Conservation (phyloP, 805 yeast genomes). For the Pichia cephalocereana region DNA sequence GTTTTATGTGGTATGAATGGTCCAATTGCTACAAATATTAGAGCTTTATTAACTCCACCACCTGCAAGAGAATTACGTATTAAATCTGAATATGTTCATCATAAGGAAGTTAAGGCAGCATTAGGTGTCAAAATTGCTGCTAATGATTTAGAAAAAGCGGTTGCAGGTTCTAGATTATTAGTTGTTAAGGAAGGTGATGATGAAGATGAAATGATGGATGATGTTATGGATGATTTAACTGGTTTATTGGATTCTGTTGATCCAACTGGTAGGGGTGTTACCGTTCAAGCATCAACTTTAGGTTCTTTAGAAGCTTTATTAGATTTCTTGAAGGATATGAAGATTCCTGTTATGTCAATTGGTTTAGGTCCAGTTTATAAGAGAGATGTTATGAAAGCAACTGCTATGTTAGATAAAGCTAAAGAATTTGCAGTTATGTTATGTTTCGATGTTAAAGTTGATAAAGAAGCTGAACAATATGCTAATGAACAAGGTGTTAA, state of each 20-base stretch:
- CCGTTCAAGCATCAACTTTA: slow-evolving; percentile 95
- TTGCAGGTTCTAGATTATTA: slow-evolving; percentile 93
- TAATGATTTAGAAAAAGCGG: slow-evolving; percentile 94
- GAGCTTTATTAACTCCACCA: slow-evolving; percentile 96
- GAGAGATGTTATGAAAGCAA: slow-evolving; percentile 96
- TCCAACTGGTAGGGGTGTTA: slow-evolving; percentile 91
- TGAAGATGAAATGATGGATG: slow-evolving; percentile 95
- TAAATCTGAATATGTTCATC: slow-evolving; percentile 94
- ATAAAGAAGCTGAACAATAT: slow-evolving; percentile 96
- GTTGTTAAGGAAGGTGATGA: slow-evolving; percentile 97
- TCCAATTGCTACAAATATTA: slow-evolving; percentile 90
- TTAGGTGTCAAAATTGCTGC: slow-evolving; percentile 98
- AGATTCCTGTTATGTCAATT: slow-evolving; percentile 98
- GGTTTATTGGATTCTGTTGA: slow-evolving; percentile 93
- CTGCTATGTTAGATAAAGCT: slow-evolving; percentile 94
- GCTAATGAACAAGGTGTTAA: slow-evolving; percentile 89
- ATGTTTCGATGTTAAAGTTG: slow-evolving; percentile 95
- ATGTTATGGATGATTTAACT: slow-evolving; percentile 96
- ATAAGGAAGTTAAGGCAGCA: slow-evolving; percentile 97
- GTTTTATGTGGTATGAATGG: slow-evolving; percentile 98
- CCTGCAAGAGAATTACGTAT: slow-evolving; percentile 93
- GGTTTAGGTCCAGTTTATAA: slow-evolving; percentile 97
- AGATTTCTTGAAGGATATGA: slow-evolving; percentile 96
- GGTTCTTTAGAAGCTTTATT: slow-evolving; percentile 96
- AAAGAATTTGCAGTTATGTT: slow-evolving; percentile 96